phyloP scores from a whole-genome alignment of 2,329 filamentous ascomycete species.

The Claviceps monticola region DNA sequence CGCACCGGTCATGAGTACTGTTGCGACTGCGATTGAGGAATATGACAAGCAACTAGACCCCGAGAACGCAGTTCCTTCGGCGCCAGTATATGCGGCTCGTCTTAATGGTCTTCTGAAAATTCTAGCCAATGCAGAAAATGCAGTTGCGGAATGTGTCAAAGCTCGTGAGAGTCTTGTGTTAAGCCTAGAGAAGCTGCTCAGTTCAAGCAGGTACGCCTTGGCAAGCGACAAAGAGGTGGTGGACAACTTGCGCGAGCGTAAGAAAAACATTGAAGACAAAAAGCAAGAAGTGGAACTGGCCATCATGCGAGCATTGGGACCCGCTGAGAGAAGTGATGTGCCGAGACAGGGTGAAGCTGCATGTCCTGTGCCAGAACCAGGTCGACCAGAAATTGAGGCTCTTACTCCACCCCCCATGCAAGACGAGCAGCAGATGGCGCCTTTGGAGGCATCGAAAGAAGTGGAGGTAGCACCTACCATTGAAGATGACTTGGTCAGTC shows the following conservation, averaged over 20 bases:
- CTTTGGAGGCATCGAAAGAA: constrained; percentile 8
- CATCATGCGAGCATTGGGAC: constrained; percentile 72
- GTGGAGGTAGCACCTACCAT: constrained; percentile 5
- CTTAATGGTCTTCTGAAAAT: constrained; percentile 82
- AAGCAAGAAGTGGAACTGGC: constrained; percentile 82
- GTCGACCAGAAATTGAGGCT: constrained; percentile 70
- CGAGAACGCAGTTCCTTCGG: constrained; percentile 52
- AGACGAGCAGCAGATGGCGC: constrained; percentile 10
- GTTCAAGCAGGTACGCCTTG: constrained; percentile 56
- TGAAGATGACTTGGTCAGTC: constrained; percentile 24
- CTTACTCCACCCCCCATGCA: constrained; percentile 67
- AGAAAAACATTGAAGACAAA: constrained; percentile 60
- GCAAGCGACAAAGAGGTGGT: constrained; percentile 54
- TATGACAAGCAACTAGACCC: constrained; percentile 74
- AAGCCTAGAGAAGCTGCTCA: constrained; percentile 70
- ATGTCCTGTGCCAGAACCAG: constrained; percentile 42
- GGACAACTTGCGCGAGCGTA: constrained; percentile 51
- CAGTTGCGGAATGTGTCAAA: constrained; percentile 80
- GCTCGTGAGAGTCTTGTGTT: constrained; percentile 65
- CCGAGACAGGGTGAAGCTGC: constrained; percentile 31
- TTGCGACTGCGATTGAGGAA: constrained; percentile 62
- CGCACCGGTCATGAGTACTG: constrained; percentile 49
- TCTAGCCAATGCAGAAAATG: constrained; percentile 75
- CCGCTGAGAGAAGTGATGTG: constrained; percentile 38
- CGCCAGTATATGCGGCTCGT: constrained; percentile 82